Conservation (phyloP, 2,329 filamentous ascomycete species). For the Verticillium nubilum region DNA sequence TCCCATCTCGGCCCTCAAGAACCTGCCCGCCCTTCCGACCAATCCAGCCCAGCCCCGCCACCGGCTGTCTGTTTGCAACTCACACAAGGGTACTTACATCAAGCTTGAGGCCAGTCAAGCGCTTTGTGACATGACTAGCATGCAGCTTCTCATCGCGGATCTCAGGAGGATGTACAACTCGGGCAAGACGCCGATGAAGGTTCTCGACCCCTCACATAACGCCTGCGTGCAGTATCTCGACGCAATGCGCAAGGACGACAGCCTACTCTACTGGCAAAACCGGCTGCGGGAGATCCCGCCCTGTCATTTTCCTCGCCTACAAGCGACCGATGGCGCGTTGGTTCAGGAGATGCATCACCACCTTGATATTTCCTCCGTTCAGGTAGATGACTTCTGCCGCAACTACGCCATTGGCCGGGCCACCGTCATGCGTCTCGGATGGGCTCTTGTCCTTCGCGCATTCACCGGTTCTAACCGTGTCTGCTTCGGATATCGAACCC, state of each 20-base stretch:
- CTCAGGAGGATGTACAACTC: constrained; percentile 38
- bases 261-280: constrained; percentile 40
- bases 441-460: constrained; percentile 50
- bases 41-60: constrained; percentile 38
- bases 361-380: constrained; percentile 31
- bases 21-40: constrained; percentile 33
- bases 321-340: constrained; percentile 13
- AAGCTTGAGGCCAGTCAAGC: constrained; percentile 47
- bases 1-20: constrained; percentile 30
- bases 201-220: constrained; percentile 27
- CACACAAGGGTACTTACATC: constrained; percentile 35
- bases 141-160: constrained; percentile 41
- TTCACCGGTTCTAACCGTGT: constrained; percentile 48
- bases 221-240: constrained; percentile 33
- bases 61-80: constrained; percentile 43
- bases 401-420: constrained; percentile 36
- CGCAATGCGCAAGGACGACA: constrained; percentile 23
- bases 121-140: constrained; percentile 39
- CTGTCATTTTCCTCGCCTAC: constrained; percentile 41
- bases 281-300: constrained; percentile 30
- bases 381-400: constrained; percentile 36
- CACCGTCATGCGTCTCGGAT: constrained; percentile 51
- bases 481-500: constrained; percentile 47
- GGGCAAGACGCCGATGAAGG: constrained; percentile 25
- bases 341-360: constrained; percentile 30